phyloP scores from a whole-genome alignment of 2,329 filamentous ascomycete species.

The Cylindrodendrum hubeiense region DNA sequence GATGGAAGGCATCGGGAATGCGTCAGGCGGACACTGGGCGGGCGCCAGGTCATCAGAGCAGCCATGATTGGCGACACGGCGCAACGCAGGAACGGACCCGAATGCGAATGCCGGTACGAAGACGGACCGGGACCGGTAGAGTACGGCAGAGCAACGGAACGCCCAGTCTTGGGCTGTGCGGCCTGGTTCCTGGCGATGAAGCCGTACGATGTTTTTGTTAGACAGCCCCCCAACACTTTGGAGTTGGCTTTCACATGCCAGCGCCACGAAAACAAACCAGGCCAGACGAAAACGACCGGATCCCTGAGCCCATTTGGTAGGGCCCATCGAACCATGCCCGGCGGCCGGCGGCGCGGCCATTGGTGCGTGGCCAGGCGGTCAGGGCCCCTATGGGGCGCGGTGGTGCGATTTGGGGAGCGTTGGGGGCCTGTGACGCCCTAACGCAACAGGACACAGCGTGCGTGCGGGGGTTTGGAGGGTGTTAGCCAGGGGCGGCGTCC shows the following conservation, averaged over 20 bases:
- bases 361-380: constrained; percentile 24
- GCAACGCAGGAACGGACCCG: constrained; percentile 21
- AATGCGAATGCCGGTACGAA: constrained; percentile 29
- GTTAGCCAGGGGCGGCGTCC: not conserved
- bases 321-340: constrained; percentile 27
- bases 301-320: constrained; percentile 27
- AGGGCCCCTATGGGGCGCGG: constrained; percentile 20
- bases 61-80: constrained; percentile 6
- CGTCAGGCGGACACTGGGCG: not conserved
- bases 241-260: constrained; percentile 24
- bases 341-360: constrained; percentile 13
- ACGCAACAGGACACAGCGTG: constrained; percentile 3
- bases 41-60: constrained; percentile 1
- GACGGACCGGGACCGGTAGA: constrained; percentile 16
- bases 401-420: constrained; percentile 19
- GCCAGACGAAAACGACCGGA: constrained; percentile 22
- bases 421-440: constrained; percentile 4
- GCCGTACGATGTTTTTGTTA: constrained; percentile 20
- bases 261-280: not conserved
- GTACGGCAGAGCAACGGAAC: not conserved
- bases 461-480: not conserved
- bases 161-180: not conserved
- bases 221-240: constrained; percentile 20
- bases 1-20: not conserved
- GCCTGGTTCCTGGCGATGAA: not conserved